These are phyloP conservation scores for Fusarium sp. DNA, from an alignment of 2,329 filamentous ascomycete genomes.

Conservation along the genomic window DNA sequence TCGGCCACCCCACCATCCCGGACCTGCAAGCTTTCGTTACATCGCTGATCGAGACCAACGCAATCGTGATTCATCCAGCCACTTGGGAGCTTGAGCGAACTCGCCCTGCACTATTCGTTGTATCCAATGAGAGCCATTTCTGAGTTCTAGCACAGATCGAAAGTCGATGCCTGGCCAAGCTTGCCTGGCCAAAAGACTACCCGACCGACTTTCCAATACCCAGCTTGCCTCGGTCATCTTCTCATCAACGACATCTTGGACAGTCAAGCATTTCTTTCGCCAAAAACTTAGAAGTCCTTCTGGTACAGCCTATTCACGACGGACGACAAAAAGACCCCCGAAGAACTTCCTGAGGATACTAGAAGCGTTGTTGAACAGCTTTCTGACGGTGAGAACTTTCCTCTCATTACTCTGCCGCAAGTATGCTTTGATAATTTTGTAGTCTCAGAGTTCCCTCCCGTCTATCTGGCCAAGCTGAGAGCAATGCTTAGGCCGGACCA, in stretches of 20 bases:
- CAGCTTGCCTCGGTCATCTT: not conserved
- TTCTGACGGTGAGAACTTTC: not conserved
- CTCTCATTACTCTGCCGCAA: not conserved
- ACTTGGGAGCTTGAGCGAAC: not conserved
- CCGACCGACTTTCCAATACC: not conserved
- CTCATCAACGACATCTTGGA: not conserved
- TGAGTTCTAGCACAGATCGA: not conserved
- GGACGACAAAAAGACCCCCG: not conserved
- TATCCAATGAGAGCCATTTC: not conserved
- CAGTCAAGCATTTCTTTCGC: accelerated
- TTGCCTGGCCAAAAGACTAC: not conserved
- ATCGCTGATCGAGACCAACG: not conserved
- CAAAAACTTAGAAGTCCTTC: not conserved
- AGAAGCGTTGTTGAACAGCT: not conserved
- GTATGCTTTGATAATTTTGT: not conserved
- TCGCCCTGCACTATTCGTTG: not conserved
- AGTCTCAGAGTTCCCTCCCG: not conserved
- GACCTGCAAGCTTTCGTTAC: not conserved
- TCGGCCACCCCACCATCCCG: not conserved
- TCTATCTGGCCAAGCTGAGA: not conserved
- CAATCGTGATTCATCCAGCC: not conserved
- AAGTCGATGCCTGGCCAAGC: not conserved
- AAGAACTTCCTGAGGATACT: not conserved
- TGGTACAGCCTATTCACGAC: not conserved
- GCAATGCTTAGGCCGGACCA: not conserved